Evolutionary conservation across 2,329 filamentous ascomycete genomes (phyloP), one percentile per base, ranked within the genome.

Genomic region (Aspergillus glaucus): DNA sequence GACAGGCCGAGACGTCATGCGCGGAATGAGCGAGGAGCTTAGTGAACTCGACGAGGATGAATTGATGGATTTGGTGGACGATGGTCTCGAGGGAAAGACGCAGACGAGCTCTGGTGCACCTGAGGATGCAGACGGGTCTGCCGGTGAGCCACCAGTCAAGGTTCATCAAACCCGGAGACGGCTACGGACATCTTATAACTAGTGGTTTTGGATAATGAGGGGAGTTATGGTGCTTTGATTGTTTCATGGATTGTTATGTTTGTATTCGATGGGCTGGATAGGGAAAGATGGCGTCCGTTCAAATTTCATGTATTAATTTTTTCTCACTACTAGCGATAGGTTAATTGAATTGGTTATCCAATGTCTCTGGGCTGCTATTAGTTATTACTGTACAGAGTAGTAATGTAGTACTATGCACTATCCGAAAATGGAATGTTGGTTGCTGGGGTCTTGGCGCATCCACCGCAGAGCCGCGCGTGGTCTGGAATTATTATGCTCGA

Each of bases 1-100:
- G 76, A 82, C 80, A 0, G 87, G 85, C 2, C 79, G 84, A 30
- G 86, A 91, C 48, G 82, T 86, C n/a, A 73, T 82, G 56, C 76
- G 82, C 26, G 80, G 77, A 12, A 83, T 92, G 68, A 94, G 88
- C 60, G 91, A 95, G 67, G 88, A 92, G 58, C 77, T 96, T 19
- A 94, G 87, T 49, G 92, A 96, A 63, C 83, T 96, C 64, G 91
- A 95, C 59, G 91, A 96, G 55, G 90, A 94, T 45, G 88, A 92
- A 69, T 75, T 95, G 50, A 84, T 87, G 60, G 88, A 86, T 30
- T 73, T 89, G 37, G 71, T 73, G 12, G 69, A 70, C 47, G 70
- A 85, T 77, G 84, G 73, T 46, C 56, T 60, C 42, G 63, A 56
- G 44, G 54, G 21, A 22, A 46, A 47, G 26, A 46, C 37, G 41